A percentile compares a stretch with the other conserved stretches of the same genome.
phyloP scores from a whole-genome alignment of 1,139 yeast species.

The Yamadazyma epiphylla region DNA sequence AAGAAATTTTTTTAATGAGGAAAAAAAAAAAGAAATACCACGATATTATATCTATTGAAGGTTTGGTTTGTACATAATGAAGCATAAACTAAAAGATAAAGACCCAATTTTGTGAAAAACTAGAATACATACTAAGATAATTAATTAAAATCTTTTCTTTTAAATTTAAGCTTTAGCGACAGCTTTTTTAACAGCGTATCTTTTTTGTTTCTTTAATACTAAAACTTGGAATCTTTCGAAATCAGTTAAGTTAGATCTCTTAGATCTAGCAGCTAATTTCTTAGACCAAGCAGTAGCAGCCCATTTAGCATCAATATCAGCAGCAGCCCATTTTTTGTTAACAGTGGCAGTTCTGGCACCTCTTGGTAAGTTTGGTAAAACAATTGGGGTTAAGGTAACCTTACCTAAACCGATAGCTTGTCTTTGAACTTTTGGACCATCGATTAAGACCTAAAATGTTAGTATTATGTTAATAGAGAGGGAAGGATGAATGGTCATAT shows the following conservation, averaged over 20 bases:
- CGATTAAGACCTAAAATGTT: conserved; percentile 70
- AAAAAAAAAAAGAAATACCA: no score
- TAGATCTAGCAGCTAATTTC: conserved; percentile 92
- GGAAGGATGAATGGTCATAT: no score
- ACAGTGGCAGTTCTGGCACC: conserved; percentile 87
- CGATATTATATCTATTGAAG: conserved; percentile 15
- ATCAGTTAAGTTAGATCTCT: conserved; percentile 89
- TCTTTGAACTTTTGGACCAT: conserved; percentile 95
- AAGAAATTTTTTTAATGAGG: no score
- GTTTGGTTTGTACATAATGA: conserved; percentile 15
- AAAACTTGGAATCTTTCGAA: conserved; percentile 99
- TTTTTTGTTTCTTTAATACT: conserved; percentile 95
- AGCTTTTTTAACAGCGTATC: conserved; percentile 85
- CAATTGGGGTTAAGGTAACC: conserved; percentile 90
- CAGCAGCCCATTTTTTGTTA: conserved; percentile 90
- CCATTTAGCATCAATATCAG: conserved; percentile 90
- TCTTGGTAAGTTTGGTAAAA: conserved; percentile 83
- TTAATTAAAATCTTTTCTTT: conserved; percentile 15
- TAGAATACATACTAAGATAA: conserved; percentile 27
- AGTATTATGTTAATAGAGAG: conserved; percentile 16
- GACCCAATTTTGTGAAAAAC: conserved; percentile 24
- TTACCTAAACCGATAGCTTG: conserved; percentile 78
- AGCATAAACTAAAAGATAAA: conserved; percentile 29
- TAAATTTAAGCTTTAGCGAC: conserved; percentile 73
- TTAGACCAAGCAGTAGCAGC: conserved; percentile 94